Evolutionary conservation across 768 basidiomycete genomes (phyloP), one percentile per base, ranked within the genome.

Genomic region (Pulveroboletus sp.): DNA sequence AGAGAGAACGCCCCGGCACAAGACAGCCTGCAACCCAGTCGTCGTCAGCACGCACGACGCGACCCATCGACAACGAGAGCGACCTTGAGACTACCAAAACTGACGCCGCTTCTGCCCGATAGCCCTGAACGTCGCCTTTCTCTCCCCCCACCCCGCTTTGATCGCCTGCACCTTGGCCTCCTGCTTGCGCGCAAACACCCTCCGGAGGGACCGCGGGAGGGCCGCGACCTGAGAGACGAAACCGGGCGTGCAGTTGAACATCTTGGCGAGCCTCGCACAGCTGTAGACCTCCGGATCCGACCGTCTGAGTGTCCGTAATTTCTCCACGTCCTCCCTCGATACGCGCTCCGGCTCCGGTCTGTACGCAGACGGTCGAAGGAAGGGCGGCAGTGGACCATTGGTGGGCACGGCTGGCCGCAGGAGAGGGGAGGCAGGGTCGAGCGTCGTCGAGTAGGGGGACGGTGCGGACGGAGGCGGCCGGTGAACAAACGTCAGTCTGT

Each of bases 401-500:
- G 69, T 58, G 6, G 57, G 24, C 2, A 61, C 48, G 6, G 70
- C 61, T 12, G 77, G 69, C 0, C 72, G 72, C 14, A 92, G 76
- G 5, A 92, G 73, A 0, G 90, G 86, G 0, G 89, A 93, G 6
- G 78, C 68, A 9, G 89, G 89, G 8, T 76, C 72, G 6, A 80
- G 81, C 6, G 81, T 83, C 49, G 82, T 78, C 17, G 89, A 93
- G 51, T 75, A 72, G 3, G 89, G 88, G 15, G 88, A 76, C 8
- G 86, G 85, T 9, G 83, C 78, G 9, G 85, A 81, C 0, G 89
- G 86, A 0, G 89, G 90, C n/a, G 86, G 86, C 38, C 90, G 83
- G 64, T 89, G 87, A 50, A 92, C 83, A 65, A 92, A 92, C 0
- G 87, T 87, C 48, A 90, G 67, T 51, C 76, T 72, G 49, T 78